Base-by-base conservation (phyloP, 225 moss, liverwort and hornwort genomes). In the Anthoceros angustus region DNA sequence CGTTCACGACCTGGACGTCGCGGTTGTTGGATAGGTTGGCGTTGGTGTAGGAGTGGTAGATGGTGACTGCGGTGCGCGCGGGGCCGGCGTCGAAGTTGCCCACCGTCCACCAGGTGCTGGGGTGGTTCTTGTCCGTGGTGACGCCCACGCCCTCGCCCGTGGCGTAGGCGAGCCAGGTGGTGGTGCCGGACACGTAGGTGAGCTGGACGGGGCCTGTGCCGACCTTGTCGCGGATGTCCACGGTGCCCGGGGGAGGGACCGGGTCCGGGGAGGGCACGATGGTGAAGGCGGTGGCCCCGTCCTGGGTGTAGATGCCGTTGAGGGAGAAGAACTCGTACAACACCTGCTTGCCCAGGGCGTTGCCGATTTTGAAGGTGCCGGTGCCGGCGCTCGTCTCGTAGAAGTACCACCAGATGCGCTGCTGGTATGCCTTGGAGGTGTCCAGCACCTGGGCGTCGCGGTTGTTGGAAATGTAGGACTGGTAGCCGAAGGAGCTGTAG, bases 241-340 rank as follows among this genome's bases (percentile, higher is more conserved):
- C 55, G 55, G 55, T 20, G 4, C 55, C 55, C 55, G 12, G n/a
- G 55, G 55, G 55, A 8, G 55, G 55, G 16, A 55, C 14, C 10
- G 55, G 55, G 16, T 55, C 55, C n/a, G n/a, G 12, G 55, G 55
- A 55, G 0, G 55, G 55, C 55, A 15, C 16, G 55, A 55, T 55
- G 55, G 16, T 55, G 55, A 55, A 55, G 6, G 55, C 55, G 8
- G 55, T 55, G 55, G 55, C 55, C 7, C 55, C 55, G 55, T 15
- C 55, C 55, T 55, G 55, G 55, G 55, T 55, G 55, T 55, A 55
- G 55, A 55, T 20, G 55, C 55, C 55, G 55, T 55, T 55, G 55
- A 55, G 16, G 55, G 55, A 55, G 55, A 55, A 55, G 55, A 55
- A 55, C 55, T 55, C 55, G 55, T 15, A 20, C 18, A 20, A 7